phyloP scores from a whole-genome alignment of 2,329 filamentous ascomycete genomes.

The Phyllosticta paracitricarpa region DNA sequence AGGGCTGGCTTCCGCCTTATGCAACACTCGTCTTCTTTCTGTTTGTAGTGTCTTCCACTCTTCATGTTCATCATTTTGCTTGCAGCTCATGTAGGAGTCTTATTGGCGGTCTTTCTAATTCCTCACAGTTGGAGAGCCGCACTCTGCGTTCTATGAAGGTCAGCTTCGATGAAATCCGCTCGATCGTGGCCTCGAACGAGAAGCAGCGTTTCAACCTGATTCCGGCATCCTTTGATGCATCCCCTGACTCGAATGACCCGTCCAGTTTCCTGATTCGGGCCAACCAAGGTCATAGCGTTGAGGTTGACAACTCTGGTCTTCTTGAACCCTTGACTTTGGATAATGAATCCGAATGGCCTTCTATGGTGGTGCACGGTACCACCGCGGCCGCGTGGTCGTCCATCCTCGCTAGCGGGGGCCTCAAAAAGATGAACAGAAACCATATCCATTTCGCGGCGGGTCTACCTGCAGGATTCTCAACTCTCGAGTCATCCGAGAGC shows the following conservation, averaged over 20 bases:
- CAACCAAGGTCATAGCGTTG: constrained; percentile 88
- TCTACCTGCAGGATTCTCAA: constrained; percentile 42
- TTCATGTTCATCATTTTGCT: too few relatives aligned
- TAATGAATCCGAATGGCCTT: constrained; percentile 49
- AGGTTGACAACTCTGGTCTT: constrained; percentile 59
- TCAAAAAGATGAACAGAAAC: constrained; percentile 71
- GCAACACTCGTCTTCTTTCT: not conserved
- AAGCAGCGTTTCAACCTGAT: constrained; percentile 87
- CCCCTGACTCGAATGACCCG: constrained; percentile 36
- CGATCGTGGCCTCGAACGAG: constrained; percentile 63
- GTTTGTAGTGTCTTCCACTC: not conserved
- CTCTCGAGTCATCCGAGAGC: constrained; percentile 14
- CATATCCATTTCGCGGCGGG: constrained; percentile 86
- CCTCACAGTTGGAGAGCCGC: constrained; percentile 42
- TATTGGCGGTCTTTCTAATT: not conserved
- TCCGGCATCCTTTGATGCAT: constrained; percentile 29
- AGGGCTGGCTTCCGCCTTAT: not conserved
- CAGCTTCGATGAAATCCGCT: constrained; percentile 63
- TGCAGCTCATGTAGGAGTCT: not conserved
- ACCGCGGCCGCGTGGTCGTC: constrained; percentile 69
- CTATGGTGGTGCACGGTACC: constrained; percentile 73
- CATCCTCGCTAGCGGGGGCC: constrained; percentile 67
- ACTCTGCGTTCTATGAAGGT: constrained; percentile 59
- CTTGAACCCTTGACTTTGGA: constrained; percentile 51
- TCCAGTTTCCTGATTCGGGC: constrained; percentile 78